Conservation (phyloP, 78 protist species). For the Dictyostelium purpureum region DNA sequence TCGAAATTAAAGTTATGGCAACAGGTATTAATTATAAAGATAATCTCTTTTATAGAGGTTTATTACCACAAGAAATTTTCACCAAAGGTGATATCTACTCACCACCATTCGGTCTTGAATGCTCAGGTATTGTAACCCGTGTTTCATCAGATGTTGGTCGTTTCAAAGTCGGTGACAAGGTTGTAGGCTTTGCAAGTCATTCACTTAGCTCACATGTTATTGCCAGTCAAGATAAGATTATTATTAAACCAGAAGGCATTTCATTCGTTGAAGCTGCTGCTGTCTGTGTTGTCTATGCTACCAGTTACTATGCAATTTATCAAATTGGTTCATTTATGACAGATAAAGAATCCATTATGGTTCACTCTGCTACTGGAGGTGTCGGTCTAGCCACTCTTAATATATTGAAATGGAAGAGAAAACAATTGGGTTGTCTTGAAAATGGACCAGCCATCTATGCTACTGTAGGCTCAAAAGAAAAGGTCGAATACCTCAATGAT, state of each 20-base stretch:
- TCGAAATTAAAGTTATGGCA: constrained; percentile 57
- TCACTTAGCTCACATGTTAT: constrained; percentile 28
- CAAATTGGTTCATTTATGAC: constrained; percentile 59
- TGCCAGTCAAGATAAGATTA: constrained; percentile 26
- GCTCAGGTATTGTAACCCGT: constrained; percentile 58
- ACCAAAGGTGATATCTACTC: constrained; percentile 45
- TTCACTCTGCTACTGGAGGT: constrained; percentile 91
- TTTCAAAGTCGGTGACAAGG: constrained; percentile 60
- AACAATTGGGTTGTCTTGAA: background rate
- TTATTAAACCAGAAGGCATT: constrained; percentile 2
- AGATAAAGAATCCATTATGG: constrained; percentile 68
- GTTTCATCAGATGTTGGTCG: constrained; percentile 7
- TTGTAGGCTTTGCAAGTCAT: constrained; percentile 57
- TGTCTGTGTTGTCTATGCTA: constrained; percentile 43
- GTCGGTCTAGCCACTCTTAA: constrained; percentile 91
- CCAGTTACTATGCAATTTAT: constrained; percentile 57
- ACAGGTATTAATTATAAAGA: constrained; percentile 76
- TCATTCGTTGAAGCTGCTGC: constrained; percentile 68
- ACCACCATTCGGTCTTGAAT: constrained; percentile 76
- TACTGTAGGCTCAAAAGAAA: constrained; percentile 57
- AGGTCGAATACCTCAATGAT: constrained; percentile 8
- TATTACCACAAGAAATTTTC: constrained; percentile 62
- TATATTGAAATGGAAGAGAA: constrained; percentile 75
- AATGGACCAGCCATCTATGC: background rate
- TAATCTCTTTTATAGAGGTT: constrained; percentile 56